Evolutionary conservation across 306 rosid genomes (phyloP), one percentile per base, ranked within the genome.

Genomic region (Cicer arietinum): DNA sequence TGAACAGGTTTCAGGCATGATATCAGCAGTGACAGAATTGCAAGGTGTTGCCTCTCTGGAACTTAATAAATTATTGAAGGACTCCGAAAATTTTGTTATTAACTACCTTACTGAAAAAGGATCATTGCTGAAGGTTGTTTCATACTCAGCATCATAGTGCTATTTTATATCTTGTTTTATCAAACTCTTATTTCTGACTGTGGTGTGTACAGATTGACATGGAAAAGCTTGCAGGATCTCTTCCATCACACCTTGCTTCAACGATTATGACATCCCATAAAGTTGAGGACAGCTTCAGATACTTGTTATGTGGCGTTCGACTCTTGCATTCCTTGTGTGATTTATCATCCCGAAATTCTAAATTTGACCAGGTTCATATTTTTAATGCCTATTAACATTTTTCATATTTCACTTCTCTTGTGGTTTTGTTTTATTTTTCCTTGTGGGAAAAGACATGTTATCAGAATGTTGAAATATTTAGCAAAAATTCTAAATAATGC

Each of bases 241-340:
- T 94, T 81, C 92, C 98, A 7, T 81, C 87, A 85, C 97, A 94
- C 85, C 96, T 94, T 76, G 82, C 76, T 86, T 80, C 89, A 44
- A 80, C 82, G 63, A 81, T 91, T 52, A 82, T 90, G 60, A 80
- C 93, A 61, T 66, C 91, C 68, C 82, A 85, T 39, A 85, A 80
- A 80, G 84, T 87, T 71, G 98, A 88, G 80, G 81, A 85, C 44
- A 20, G 73, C 76, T 85, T 82, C 77, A 91, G 75, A 79, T 88
- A 91, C 86, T 81, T 91, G 77, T 73, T 88, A 72, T 74, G 89
- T 80, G 97, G 97, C 35, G 77, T 89, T 69, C 92, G 97, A 58
- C 91, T 94, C 51, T 85, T 94, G 89, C 91, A 94, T 78, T 85
- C 98, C 84, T 83, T 90, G 78, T 94, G 91, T 76, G 98, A 94